Evolutionary conservation across 345 rosid species (phyloP).

Genomic region (Capsella bursapastoris): DNA sequence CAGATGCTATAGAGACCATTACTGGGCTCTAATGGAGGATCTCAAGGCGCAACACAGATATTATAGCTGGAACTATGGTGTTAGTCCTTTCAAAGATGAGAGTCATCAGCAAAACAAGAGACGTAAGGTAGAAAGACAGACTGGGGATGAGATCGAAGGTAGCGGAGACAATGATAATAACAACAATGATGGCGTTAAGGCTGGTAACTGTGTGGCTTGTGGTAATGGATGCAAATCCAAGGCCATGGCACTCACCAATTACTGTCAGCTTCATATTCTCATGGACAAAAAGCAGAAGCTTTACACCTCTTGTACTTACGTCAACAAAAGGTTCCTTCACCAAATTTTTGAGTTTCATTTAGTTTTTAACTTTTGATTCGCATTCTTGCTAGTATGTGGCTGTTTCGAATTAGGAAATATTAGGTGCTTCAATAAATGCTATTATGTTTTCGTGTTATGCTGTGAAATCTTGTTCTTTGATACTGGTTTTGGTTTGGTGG

Average conservation of each 20-base stretch:
- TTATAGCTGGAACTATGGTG: conserved; percentile 67
- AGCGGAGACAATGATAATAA: conserved; percentile 48
- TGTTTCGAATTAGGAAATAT: not conserved
- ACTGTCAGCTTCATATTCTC: conserved; percentile 85
- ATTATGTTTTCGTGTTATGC: not conserved
- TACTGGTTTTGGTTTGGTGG: not conserved
- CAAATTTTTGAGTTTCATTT: not conserved
- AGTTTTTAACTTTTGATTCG: not conserved
- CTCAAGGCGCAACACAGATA: conserved; percentile 57
- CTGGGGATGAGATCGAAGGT: conserved; percentile 43
- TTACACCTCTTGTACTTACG: conserved; percentile 79
- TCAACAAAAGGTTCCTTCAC: conserved; percentile 67
- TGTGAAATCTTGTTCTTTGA: not conserved
- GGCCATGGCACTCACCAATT: conserved; percentile 85
- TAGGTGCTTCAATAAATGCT: not conserved
- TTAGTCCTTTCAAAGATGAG: conserved; percentile 58
- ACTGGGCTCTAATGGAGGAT: conserved; percentile 78
- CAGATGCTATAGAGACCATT: conserved; percentile 51
- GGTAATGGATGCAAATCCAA: conserved; percentile 69
- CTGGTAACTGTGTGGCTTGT: conserved; percentile 54
- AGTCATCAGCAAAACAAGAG: conserved; percentile 43
- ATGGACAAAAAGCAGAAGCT: conserved; percentile 90
- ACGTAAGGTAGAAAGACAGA: conserved; percentile 14
- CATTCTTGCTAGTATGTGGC: not conserved
- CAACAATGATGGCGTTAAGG: conserved; percentile 13